Base-by-base conservation (phyloP, 2,329 filamentous ascomycete genomes). In the Hymenoscyphus infarciens region DNA sequence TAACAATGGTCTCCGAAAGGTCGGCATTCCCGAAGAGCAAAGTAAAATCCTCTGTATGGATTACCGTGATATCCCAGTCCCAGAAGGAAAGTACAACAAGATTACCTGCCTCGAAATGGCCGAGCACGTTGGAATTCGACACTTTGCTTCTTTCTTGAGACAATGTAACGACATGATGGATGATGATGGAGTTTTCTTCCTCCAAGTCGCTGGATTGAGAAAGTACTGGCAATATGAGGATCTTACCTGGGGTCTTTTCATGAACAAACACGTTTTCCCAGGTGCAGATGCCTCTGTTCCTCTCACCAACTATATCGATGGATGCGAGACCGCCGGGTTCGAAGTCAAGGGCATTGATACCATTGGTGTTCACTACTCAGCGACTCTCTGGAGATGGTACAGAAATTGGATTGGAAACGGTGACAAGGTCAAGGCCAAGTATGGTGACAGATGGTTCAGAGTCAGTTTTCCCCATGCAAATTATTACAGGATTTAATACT, bases 201-300 rank as follows among this genome's bases (percentile, higher is more conserved):
- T 98, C 65, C 95, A 98, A 78, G 92, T 96, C 72, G 92, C 94
- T 71, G 95, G 95, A 79, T 85, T 99, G 66, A 89, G 95, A 71
- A 96, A 96, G 82, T 82, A 84, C 67, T 98, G 95, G 95, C 95
- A 98, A 78, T 98, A 97, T 75, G 93, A 98, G 82, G 94, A 98
- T 79, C 85, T 97, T 59, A 90, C 94, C 77, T 98, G 95, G 95
- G 95, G 95, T 76, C 84, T 98, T 56, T 98, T 97, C 85, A 96
- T 98, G 92, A 98, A 98, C 88, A 97, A 97, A 82, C 97, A 98
- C 79, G 84, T 98, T 77, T 98, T 98, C 85, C 95, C 93, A 38
- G 95, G 95, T 75, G 95, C 95, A 59, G 95, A 98, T 75, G 95
- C 95, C 59, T 96, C 91, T 53, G 96, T 92, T 63, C 95, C 95